phyloP scores from a whole-genome alignment of 768 basidiomycete genomes.

The Candolleomyces efflorescens region DNA sequence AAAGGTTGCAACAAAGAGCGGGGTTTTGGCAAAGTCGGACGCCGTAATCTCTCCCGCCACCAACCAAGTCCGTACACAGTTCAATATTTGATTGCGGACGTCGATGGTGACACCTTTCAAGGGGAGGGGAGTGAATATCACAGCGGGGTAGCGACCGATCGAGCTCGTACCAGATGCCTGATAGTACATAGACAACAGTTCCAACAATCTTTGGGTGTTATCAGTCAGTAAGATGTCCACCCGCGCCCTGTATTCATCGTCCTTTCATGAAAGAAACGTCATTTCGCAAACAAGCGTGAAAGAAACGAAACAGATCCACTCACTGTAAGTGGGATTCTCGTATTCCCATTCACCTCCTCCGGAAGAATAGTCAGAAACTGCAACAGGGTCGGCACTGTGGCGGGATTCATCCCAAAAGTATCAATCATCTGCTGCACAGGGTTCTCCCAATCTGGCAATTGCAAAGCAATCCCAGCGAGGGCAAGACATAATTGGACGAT shows the following conservation, averaged over 20 bases:
- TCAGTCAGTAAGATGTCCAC: conserved; percentile 56
- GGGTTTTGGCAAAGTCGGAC: conserved; percentile 60
- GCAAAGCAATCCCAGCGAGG: conserved; percentile 85
- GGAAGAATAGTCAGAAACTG: conserved; percentile 90
- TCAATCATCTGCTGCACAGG: conserved; percentile 80
- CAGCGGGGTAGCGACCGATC: not conserved
- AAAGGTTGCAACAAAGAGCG: conserved; percentile 80
- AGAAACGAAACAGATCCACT: conserved; percentile 27
- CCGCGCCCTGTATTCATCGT: conserved; percentile 69
- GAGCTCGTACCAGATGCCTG: conserved; percentile 70
- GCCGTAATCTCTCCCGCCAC: conserved; percentile 78
- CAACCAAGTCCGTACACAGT: conserved; percentile 85
- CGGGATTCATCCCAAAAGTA: conserved; percentile 78
- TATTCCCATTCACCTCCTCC: conserved; percentile 82
- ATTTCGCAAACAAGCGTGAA: not conserved
- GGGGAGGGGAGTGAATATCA: not conserved
- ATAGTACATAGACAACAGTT: conserved; percentile 82
- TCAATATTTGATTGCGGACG: conserved; percentile 80
- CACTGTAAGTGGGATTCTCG: conserved; percentile 85
- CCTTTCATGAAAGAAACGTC: conserved; percentile 36
- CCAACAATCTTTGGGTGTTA: conserved; percentile 69
- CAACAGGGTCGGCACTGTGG: conserved; percentile 76
- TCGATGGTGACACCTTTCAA: conserved; percentile 69
- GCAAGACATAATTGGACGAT: conserved; percentile 89
- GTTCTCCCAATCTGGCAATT: conserved; percentile 82